Evolutionary conservation across 2,329 filamentous ascomycete species (phyloP), one percentile per base, ranked within the genome.

Genomic region (Calonectria ilicicola): DNA sequence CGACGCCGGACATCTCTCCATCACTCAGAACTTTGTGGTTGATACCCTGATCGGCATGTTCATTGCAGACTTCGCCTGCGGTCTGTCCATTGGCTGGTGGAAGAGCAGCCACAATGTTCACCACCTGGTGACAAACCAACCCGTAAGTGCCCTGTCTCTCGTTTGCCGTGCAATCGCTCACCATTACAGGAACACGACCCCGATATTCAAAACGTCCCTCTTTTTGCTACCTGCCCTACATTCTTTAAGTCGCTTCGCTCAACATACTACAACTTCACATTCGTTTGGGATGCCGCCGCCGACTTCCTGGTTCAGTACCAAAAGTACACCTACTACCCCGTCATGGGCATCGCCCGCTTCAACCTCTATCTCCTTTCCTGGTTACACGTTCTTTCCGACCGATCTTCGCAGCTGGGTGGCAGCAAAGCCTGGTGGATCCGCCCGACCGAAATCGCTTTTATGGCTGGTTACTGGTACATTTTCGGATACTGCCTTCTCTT

Each of bases 291-390:
- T 79, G 85, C 87, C 8, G 86, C 86, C 19, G 91, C 91, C 56
- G 89, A 91, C 74, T 81, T 92, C 72, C 79, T 92, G 67, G 85
- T 94, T 6, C 87, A 86, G 9, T 90, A 88, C 79, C 93, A 94
- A 80, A 85, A 89, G 66, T 93, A 90, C 83, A 90, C 91, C 0
- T 94, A 94, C 85, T 94, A 94, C 80, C 90, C 92, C 1, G 82
- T 93, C 78, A 90, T 94, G 85, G 86, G 85, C 72, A 85, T 94
- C 67, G 93, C 91, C 3, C 91, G 93, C 72, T 94, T 94, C 89
- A 94, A 94, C 80, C 88, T 94, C 2, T 94, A 94, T 82, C 83
- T 91, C 21, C 87, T 94, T 14, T 92, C 91, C 5, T 93, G 91
- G 91, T 83, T 88, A 19, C 92, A 93, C 80, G 88, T 94, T 12